These are phyloP conservation scores for Millerago galiae DNA, from an alignment of 805 yeast genomes.

Conservation along the genomic window DNA sequence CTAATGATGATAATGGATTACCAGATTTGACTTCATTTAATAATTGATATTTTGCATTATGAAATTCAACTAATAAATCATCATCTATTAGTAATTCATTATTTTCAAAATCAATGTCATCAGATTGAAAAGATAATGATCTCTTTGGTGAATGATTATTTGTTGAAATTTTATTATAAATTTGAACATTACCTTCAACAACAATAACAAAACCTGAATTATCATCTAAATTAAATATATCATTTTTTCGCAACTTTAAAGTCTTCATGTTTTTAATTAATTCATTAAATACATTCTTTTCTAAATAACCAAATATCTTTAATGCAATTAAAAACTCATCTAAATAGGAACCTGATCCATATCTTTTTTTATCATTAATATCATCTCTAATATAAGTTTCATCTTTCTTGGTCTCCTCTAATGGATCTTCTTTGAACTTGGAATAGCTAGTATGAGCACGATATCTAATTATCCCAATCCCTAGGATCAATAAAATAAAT, in stretches of 20 bases:
- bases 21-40: slow-evolving; percentile 79
- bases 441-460: slow-evolving; percentile 60
- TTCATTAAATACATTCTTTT: slow-evolving; percentile 85
- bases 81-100: background rate
- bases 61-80: slow-evolving; percentile 33
- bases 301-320: slow-evolving; percentile 89
- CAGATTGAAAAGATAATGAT: slow-evolving; percentile 3
- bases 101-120: slow-evolving; percentile 20
- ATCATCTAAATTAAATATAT: slow-evolving; percentile 65
- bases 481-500: background rate
- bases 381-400: slow-evolving; percentile 19
- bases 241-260: slow-evolving; percentile 71
- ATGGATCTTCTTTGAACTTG: slow-evolving; percentile 20
- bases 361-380: slow-evolving; percentile 32
- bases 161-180: slow-evolving; percentile 48
- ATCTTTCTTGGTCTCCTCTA: background rate
- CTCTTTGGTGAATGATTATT: slow-evolving; percentile 18
- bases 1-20: slow-evolving; percentile 76
- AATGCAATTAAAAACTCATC: slow-evolving; percentile 90
- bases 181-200: slow-evolving; percentile 84
- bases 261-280: slow-evolving; percentile 89
- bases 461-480: slow-evolving; percentile 43
- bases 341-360: slow-evolving; percentile 56
- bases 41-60: slow-evolving; percentile 61
- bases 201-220: slow-evolving; percentile 84